Base-by-base conservation (phyloP, 306 rosid genomes). In the Alnus glutinosa region DNA sequence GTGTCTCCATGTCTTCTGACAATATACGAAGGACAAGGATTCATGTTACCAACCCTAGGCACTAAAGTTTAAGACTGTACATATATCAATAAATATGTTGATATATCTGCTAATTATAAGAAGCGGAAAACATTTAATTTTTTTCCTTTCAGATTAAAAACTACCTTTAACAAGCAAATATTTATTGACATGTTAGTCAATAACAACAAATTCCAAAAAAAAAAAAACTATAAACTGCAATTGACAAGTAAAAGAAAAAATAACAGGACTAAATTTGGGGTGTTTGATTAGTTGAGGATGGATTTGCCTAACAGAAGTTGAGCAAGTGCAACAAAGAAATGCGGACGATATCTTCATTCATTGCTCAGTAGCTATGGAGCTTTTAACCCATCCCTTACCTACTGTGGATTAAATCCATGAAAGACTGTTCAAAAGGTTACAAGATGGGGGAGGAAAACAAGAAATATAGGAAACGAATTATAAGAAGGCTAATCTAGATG, bases 401-500 rank as follows among this genome's bases (percentile, higher is more conserved):
- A 9, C 28, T 16, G 49, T 42, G 30, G 9, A 18, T 42, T 42
- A 18, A 63, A 63, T 34, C 70, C 70, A 63, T 32, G n/a, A 11
- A 63, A 63, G 10, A 34, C 42, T 36, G 14, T 18, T 4, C 23
- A 18, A 16, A 34, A 74, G 32, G 30, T 18, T 57, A 57, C 9
- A 19, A 18, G 34, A n/a, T 57, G 30, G 63, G 57, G 44, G 3
- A 57, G 34, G 63, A 57, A 57, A 57, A 18, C 63, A 57, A 11
- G 16, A 34, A 32, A 48, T 7, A 57, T n/a, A 74, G 49, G 51
- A 55, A 61, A 63, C 14, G 18, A 16, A 59, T 50, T 12, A 46
- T n/a, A 72, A 79, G 48, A 36, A 32, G 62, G 52, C 34, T 50
- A 39, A 49, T 51, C 12, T 62, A n/a, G 16, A 50, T 76, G 57